Evolutionary conservation across 306 rosid species (phyloP).

Genomic region (Echinosophora koreensis): DNA sequence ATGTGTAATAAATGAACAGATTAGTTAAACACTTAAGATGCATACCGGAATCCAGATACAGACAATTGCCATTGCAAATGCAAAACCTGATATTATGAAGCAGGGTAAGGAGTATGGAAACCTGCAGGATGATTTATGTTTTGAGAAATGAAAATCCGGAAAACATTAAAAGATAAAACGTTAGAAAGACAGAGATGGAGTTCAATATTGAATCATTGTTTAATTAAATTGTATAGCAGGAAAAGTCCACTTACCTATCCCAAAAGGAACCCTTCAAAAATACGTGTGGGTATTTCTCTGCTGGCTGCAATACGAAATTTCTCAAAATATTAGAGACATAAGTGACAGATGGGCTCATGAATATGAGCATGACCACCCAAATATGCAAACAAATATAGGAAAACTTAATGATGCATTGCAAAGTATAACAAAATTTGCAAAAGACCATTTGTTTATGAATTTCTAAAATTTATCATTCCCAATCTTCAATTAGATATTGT

Average conservation of each 20-base stretch:
- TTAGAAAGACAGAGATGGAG: not conserved
- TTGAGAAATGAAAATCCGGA: constrained; percentile 10
- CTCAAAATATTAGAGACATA: constrained; percentile 21
- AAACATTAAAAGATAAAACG: not conserved
- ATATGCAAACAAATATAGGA: not conserved
- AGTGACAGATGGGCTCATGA: not conserved
- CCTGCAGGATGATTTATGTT: constrained; percentile 42
- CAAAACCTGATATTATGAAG: constrained; percentile 48
- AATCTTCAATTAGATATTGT: not conserved
- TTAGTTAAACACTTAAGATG: not conserved
- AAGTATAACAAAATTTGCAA: not conserved
- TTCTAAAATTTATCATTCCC: not conserved
- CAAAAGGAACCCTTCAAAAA: constrained; percentile 70
- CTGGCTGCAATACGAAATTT: constrained; percentile 67
- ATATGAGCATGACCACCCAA: not conserved
- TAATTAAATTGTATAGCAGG: not conserved
- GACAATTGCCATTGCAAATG: constrained; percentile 36
- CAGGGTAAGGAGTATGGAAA: constrained; percentile 60
- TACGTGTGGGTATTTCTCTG: constrained; percentile 73
- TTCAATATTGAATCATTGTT: constrained; percentile 3
- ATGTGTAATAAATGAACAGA: not conserved
- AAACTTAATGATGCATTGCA: not conserved
- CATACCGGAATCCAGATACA: constrained; percentile 66
- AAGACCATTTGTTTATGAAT: not conserved
- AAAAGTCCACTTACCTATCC: constrained; percentile 68